Conservation (phyloP, 176 grass and related monocot species). For the Rhynchospora pubera region DNA sequence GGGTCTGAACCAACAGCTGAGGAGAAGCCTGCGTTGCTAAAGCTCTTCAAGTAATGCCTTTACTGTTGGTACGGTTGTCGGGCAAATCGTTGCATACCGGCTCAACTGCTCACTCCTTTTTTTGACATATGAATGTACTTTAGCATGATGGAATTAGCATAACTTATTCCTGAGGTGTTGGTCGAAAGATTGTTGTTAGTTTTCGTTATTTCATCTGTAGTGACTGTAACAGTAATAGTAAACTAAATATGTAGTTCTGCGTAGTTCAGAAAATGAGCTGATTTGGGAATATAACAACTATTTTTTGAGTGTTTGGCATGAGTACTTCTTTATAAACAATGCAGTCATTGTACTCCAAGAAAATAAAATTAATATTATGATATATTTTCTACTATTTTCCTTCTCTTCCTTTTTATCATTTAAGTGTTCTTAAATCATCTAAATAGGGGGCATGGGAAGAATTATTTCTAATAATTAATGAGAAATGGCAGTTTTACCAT, state of each 20-base stretch:
- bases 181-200: neutral
- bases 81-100: neutral
- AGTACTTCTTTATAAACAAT: neutral
- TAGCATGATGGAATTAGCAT: neutral
- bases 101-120: too few relatives aligned
- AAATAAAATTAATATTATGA: neutral
- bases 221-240: neutral
- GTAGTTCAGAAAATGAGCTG: slow-evolving; percentile 6
- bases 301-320: too few relatives aligned
- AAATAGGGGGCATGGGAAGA: neutral
- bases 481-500: too few relatives aligned
- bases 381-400: neutral
- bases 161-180: neutral
- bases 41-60: slow-evolving; percentile 40
- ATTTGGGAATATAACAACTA: neutral
- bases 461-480: neutral
- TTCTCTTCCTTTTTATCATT: neutral
- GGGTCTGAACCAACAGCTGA: neutral
- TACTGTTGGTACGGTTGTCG: neutral
- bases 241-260: neutral
- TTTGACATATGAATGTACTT: too few relatives aligned
- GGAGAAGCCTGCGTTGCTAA: slow-evolving; percentile 33
- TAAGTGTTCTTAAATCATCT: neutral
- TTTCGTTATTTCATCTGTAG: neutral
- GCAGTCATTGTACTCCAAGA: too few relatives aligned